A percentile compares a stretch with the other conserved stretches of the same genome.
Evolutionary conservation across 257 asterid genomes (phyloP).

Genomic region (Buddleja alternifolia): DNA sequence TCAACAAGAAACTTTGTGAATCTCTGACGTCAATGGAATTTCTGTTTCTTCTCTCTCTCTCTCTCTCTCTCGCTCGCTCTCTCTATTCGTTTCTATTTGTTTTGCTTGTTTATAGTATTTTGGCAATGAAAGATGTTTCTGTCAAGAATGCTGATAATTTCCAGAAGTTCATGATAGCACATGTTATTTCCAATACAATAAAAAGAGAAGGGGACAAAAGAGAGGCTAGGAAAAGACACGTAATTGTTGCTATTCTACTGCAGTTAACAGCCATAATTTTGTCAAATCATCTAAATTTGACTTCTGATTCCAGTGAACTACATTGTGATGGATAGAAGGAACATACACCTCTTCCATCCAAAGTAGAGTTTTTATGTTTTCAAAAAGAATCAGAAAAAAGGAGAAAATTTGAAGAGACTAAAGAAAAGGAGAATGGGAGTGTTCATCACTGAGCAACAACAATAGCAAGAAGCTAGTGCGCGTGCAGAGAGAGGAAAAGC

Average conservation of each 20-base stretch:
- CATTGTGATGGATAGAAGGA: background rate
- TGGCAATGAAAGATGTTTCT: background rate
- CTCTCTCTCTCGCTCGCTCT: background rate
- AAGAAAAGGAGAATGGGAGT: no score
- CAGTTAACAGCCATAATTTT: slow-evolving; percentile 1
- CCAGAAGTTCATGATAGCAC: background rate
- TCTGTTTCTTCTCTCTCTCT: background rate
- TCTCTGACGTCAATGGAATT: slow-evolving; percentile 20
- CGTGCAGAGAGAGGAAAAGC: no score
- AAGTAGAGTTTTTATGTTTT: no score
- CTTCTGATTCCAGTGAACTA: background rate
- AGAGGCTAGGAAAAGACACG: background rate
- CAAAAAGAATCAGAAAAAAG: no score
- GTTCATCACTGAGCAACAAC: no score
- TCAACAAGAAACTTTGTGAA: background rate
- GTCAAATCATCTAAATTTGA: background rate
- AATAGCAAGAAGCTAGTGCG: no score
- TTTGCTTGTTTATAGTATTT: background rate
- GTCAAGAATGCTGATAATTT: background rate
- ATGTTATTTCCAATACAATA: background rate
- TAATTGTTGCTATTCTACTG: background rate
- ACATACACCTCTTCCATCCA: background rate
- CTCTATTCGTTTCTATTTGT: background rate
- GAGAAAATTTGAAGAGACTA: no score
- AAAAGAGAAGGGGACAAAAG: no score